Evolutionary conservation across 1,284 basidiomycete species (phyloP), one percentile per base, ranked within the genome.

Genomic region (Cutaneotrichosporon dermatis): DNA sequence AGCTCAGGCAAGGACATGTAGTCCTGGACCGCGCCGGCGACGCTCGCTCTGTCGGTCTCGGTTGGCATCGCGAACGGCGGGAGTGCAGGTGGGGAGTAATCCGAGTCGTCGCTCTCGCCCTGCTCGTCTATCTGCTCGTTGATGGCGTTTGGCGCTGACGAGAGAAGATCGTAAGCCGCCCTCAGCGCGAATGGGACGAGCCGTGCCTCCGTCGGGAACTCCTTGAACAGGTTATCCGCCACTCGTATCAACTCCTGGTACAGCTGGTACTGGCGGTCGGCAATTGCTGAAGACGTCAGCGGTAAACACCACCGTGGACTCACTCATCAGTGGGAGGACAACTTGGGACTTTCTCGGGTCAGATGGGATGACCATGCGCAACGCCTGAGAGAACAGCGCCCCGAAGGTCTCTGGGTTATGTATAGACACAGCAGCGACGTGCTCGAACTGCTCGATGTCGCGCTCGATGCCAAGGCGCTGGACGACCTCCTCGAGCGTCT

Each of bases 341-440:
- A 70, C 63, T 37, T 66, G 65, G 12, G 61, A 51, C 55, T 67
- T 69, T 11, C 61, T 52, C 2, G 60, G 55, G 33, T 67, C 54
- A 7, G 54, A 33, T 0, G 63, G 62, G 2, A 71, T 44, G 4
- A 69, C 55, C 1, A 46, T 41, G 11, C 55, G 55, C 16, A 73
- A 9, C 0, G 60, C 61, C 1, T 48, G 44, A 0, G 52, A 50
- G 46, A 76, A 69, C 11, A 62, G 52, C 15, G 57, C 54, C 51
- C 71, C 70, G 12, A 74, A 55, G 48, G 70, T 68, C 13, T 74
- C 67, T 1, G 66, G 60, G 10, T 61, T 54, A 9, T 68, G 57
- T 6, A 76, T 58, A 6, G 66, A 69, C 15, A 76, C 37, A 2
- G 70, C 40, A 2, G 59, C 57, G 10, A 69, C 63, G 12, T 55